phyloP scores from a whole-genome alignment of 2,329 filamentous ascomycete species.

The Aspergillus floridensis region DNA sequence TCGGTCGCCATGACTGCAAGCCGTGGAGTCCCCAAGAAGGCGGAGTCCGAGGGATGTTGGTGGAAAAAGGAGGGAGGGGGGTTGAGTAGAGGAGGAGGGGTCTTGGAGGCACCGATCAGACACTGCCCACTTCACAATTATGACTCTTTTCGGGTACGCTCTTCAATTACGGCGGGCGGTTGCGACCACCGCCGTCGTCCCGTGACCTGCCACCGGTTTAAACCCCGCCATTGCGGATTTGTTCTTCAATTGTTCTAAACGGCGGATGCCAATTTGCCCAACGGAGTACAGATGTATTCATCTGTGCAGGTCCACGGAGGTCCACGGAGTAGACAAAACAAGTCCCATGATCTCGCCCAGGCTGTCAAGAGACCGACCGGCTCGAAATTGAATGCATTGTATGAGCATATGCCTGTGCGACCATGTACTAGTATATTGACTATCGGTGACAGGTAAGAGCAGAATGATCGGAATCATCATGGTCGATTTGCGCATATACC shows the following conservation, averaged over 20 bases:
- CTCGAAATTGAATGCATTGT: neutral
- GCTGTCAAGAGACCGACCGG: conserved; percentile 1
- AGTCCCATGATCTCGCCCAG: conserved; percentile 3
- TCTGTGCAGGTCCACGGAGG: neutral
- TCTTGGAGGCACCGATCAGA: conserved; percentile 15
- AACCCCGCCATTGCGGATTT: conserved; percentile 18
- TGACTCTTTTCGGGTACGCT: conserved; percentile 32
- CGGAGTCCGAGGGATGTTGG: conserved; percentile 13
- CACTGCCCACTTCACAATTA: conserved; percentile 30
- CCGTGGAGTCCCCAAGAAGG: conserved; percentile 23
- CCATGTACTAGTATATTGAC: neutral
- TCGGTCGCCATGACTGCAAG: conserved; percentile 50
- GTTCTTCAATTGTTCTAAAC: neutral
- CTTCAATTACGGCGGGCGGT: conserved; percentile 24
- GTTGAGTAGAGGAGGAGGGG: conserved; percentile 4
- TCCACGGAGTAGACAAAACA: neutral
- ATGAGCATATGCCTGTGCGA: neutral
- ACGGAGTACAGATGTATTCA: neutral
- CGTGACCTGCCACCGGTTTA: conserved; percentile 16
- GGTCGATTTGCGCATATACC: neutral
- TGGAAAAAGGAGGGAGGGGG: neutral
- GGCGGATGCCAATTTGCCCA: too few relatives aligned
- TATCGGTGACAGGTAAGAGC: neutral
- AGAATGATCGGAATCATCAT: neutral
- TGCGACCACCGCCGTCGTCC: conserved; percentile 22